Evolutionary conservation across 108 stramenopile genomes (phyloP).

Genomic region (Skeletonema grethae): DNA sequence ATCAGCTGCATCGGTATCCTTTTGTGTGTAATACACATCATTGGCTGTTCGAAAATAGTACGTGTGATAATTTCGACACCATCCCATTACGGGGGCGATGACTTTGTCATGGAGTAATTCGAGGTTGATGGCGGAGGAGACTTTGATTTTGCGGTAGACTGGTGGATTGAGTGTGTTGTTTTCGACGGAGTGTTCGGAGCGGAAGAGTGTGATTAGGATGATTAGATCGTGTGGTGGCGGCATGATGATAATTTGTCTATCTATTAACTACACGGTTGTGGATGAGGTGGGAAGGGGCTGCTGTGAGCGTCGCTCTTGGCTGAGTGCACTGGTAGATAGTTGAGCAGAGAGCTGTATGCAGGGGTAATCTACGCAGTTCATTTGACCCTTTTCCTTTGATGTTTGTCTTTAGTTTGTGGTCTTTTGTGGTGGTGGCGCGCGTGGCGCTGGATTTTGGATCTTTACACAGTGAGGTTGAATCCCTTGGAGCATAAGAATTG

Average conservation of each 20-base stretch:
- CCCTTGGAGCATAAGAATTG: too few species aligned
- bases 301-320: too few species aligned
- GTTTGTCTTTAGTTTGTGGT: too few species aligned
- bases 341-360: too few species aligned
- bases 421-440: too few species aligned
- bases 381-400: too few species aligned
- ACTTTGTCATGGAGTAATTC: conserved; percentile 30
- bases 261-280: too few species aligned
- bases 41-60: conserved; percentile 14
- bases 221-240: conserved; percentile 4
- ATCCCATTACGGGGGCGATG: conserved; percentile 25
- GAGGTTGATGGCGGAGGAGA: conserved; percentile 24
- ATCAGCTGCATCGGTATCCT: background rate
- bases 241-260: background rate
- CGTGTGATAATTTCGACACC: conserved; percentile 34
- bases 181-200: conserved; percentile 3
- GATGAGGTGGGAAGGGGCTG: too few species aligned
- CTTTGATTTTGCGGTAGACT: conserved; percentile 24
- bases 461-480: too few species aligned
- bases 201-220: conserved; percentile 9
- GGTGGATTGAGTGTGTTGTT: conserved; percentile 22
- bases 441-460: too few species aligned
- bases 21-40: background rate
- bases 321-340: too few species aligned
- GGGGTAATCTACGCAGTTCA: too few species aligned